A percentile compares a stretch with the other conserved stretches of the same genome.
Evolutionary conservation across 208 protist species (phyloP).

Genomic region (Angomonas deanei): DNA sequence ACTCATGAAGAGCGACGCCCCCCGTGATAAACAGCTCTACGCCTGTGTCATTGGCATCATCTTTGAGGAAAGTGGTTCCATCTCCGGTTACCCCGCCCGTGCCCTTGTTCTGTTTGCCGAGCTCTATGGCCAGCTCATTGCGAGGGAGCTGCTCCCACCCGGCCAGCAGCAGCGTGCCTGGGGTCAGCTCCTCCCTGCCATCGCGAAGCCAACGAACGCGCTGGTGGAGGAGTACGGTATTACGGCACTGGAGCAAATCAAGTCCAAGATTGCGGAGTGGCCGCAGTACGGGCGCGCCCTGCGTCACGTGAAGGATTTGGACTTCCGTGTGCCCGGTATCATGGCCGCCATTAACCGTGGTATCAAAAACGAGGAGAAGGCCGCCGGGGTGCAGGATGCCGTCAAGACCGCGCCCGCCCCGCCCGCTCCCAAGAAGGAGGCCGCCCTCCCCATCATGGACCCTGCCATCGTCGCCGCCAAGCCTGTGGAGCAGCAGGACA

Average conservation of each 20-base stretch:
- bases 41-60: constrained; percentile 85
- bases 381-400: constrained; percentile 17
- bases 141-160: constrained; percentile 57
- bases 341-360: constrained; percentile 82
- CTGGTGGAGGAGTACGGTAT: constrained; percentile 96
- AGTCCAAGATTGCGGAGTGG: constrained; percentile 93
- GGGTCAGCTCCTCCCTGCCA: constrained; percentile 86
- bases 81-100: constrained; percentile 70
- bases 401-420: constrained; percentile 15
- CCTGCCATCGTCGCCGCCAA: constrained; percentile 62
- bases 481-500: constrained; percentile 12
- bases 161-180: constrained; percentile 77
- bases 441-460: constrained; percentile 34
- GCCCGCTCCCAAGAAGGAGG: constrained; percentile 19
- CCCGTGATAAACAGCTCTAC: constrained; percentile 78
- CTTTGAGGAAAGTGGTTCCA: constrained; percentile 74
- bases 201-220: constrained; percentile 83
- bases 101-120: constrained; percentile 77
- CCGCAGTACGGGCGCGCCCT: constrained; percentile 89
- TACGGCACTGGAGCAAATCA: constrained; percentile 93
- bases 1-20: constrained; percentile 49
- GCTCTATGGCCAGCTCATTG: constrained; percentile 85
- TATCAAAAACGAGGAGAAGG: constrained; percentile 68
- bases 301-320: constrained; percentile 78
- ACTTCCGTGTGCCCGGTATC: constrained; percentile 86